phyloP scores from a whole-genome alignment of 305 asterid genomes.

The Solanum hybrid region DNA sequence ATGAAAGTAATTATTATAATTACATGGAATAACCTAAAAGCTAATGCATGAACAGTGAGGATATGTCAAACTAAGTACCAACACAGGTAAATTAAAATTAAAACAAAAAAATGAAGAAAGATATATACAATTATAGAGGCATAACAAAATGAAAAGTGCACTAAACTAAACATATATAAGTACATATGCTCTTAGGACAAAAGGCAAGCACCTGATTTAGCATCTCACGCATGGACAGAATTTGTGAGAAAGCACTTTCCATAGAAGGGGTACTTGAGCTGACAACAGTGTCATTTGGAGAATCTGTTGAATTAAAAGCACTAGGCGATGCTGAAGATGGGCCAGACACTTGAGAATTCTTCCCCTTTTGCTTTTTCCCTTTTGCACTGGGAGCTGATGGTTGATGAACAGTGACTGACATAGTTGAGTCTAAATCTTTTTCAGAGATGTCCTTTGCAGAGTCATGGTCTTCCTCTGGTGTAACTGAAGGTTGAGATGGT shows the following conservation, averaged over 20 bases:
- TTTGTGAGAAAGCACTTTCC: conserved; percentile 42
- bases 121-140: not conserved
- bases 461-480: conserved; percentile 34
- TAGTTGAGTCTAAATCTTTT: conserved; percentile 34
- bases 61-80: not conserved
- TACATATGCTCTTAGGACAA: not conserved
- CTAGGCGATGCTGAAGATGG: conserved; percentile 38
- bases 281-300: conserved; percentile 43
- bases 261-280: conserved; percentile 33
- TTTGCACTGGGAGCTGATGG: conserved; percentile 36
- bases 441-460: conserved; percentile 35
- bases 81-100: not conserved
- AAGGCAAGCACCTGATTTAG: conserved; percentile 57
- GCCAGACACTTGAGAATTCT: conserved; percentile 49
- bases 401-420: conserved; percentile 30
- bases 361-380: conserved; percentile 73
- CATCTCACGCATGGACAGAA: conserved; percentile 59
- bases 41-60: not conserved
- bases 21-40: not conserved
- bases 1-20: not conserved
- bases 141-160: not conserved
- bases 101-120: not conserved
- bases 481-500: conserved; percentile 28
- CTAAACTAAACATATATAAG: not conserved
- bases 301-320: conserved; percentile 39